These are phyloP conservation scores for Yamadazyma atmosphaerica DNA, from an alignment of 1,139 yeast species.

Conservation along the genomic window DNA sequence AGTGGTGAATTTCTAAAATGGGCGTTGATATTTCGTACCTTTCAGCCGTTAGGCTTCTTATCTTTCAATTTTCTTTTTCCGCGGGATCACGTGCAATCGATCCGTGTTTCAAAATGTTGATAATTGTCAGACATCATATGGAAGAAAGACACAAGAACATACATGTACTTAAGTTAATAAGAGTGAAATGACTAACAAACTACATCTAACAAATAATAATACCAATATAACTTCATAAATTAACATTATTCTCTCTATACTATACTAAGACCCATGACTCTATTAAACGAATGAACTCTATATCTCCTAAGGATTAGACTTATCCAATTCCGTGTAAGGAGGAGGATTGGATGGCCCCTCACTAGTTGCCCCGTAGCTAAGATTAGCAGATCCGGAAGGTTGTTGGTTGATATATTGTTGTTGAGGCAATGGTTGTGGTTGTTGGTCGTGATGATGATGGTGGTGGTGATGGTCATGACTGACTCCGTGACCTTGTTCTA, in stretches of 20 bases:
- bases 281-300: not conserved
- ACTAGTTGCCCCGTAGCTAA: conserved; percentile 17
- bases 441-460: conserved; percentile 27
- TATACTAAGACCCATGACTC: not conserved
- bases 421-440: conserved; percentile 12
- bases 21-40: too few species aligned
- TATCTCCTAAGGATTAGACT: not conserved
- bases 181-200: too few species aligned
- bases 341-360: conserved; percentile 28
- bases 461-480: conserved; percentile 10
- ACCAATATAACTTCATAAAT: too few species aligned
- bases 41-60: too few species aligned
- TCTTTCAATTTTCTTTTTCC: too few species aligned
- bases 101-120: too few species aligned
- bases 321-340: conserved; percentile 30
- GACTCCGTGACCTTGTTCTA: conserved; percentile 23
- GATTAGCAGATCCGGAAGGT: conserved; percentile 12
- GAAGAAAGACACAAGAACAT: too few species aligned
- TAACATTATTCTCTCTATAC: not conserved
- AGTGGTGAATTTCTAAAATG: too few species aligned
- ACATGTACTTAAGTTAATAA: too few species aligned
- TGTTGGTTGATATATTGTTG: conserved; percentile 10
- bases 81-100: too few species aligned
- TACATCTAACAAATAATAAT: too few species aligned
- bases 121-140: too few species aligned